Percentiles rank a stretch among this genome's conserved stretches.
phyloP scores from a whole-genome alignment of 148 eudicot genomes.

The Chenopodium album region DNA sequence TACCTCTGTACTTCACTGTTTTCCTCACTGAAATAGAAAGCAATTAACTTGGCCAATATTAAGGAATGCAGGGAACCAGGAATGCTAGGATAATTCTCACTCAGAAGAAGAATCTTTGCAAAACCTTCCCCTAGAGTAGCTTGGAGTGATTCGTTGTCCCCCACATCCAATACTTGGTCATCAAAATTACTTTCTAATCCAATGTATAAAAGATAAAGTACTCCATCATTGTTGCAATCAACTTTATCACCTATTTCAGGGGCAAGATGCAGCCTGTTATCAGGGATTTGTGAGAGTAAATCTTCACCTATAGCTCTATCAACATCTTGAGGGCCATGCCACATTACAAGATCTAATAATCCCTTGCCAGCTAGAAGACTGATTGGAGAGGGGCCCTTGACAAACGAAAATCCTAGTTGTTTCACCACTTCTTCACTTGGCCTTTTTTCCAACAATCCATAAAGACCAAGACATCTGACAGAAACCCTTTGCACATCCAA shows the following conservation, averaged over 20 bases:
- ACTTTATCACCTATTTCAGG: constrained; percentile 36
- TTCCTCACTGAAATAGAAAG: constrained; percentile 61
- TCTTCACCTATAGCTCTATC: constrained; percentile 61
- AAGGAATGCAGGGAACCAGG: constrained; percentile 53
- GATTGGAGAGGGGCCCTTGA: constrained; percentile 57
- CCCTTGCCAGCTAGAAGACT: constrained; percentile 75
- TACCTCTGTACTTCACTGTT: constrained; percentile 63
- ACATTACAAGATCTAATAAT: constrained; percentile 78
- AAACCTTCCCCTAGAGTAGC: constrained; percentile 86
- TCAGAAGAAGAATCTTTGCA: constrained; percentile 89
- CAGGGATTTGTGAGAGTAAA: constrained; percentile 41
- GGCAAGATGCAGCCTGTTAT: constrained; percentile 17
- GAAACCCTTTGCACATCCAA: constrained; percentile 91
- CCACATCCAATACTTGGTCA: constrained; percentile 33
- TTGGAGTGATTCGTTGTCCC: constrained; percentile 69
- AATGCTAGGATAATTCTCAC: constrained; percentile 69
- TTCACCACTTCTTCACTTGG: constrained; percentile 68
- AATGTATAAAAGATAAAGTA: constrained; percentile 62
- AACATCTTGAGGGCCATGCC: constrained; percentile 91
- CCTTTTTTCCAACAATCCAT: constrained; percentile 70
- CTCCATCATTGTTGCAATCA: constrained; percentile 42
- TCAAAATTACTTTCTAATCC: constrained; percentile 50
- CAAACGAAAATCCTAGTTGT: constrained; percentile 67
- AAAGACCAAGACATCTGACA: constrained; percentile 85
- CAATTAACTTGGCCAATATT: constrained; percentile 62